phyloP scores from a whole-genome alignment of 2,329 filamentous ascomycete genomes.

The Fusarium brachygibbosum region DNA sequence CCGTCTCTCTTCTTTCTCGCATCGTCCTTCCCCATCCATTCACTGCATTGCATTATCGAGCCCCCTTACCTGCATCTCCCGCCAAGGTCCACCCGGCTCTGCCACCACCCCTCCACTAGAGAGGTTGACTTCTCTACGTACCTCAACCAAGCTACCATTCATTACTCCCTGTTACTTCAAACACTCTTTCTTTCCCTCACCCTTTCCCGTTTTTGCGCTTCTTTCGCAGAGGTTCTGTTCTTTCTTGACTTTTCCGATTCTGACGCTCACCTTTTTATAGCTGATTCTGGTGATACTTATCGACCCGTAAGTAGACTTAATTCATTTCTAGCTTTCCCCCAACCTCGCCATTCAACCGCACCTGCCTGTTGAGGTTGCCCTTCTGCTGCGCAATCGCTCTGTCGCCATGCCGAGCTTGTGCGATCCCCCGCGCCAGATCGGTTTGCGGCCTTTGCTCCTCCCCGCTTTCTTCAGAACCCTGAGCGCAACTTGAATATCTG shows the following conservation, averaged over 20 bases:
- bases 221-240: slow-evolving; percentile 45
- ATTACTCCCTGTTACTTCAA: slow-evolving; percentile 54
- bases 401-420: slow-evolving; percentile 36
- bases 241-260: slow-evolving; percentile 44
- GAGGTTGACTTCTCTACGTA: slow-evolving; percentile 42
- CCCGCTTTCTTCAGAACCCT: slow-evolving; percentile 38
- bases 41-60: slow-evolving; percentile 52
- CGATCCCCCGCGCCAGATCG: slow-evolving; percentile 42
- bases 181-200: slow-evolving; percentile 47
- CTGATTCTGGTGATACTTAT: slow-evolving; percentile 72
- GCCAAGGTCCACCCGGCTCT: slow-evolving; percentile 60
- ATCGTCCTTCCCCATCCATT: slow-evolving; percentile 50
- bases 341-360: slow-evolving; percentile 20
- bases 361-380: slow-evolving; percentile 13
- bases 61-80: slow-evolving; percentile 62
- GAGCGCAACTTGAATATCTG: slow-evolving; percentile 33
- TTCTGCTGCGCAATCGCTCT: slow-evolving; percentile 34
- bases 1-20: slow-evolving; percentile 50
- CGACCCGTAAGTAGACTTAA: slow-evolving; percentile 66
- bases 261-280: slow-evolving; percentile 61
- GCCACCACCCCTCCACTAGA: slow-evolving; percentile 55
- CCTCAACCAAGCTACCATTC: slow-evolving; percentile 48
- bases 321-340: slow-evolving; percentile 26
- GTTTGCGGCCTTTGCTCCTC: slow-evolving; percentile 33
- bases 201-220: slow-evolving; percentile 44